Evolutionary conservation across 768 basidiomycete species (phyloP), one percentile per base, ranked within the genome.

Genomic region (Auricularia sp.): DNA sequence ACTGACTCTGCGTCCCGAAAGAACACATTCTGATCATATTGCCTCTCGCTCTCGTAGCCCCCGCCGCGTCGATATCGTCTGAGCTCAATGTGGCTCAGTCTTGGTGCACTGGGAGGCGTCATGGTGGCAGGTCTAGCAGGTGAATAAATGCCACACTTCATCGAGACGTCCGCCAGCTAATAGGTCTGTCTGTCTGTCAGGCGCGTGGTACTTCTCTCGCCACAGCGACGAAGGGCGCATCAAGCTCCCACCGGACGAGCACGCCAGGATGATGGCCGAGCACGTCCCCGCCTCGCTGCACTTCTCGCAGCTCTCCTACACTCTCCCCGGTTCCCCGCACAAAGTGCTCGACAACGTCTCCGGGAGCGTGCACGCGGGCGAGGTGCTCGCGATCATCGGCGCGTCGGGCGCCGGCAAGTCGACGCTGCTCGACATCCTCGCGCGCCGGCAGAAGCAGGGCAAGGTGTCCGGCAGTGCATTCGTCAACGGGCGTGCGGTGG

Each of bases 391-490:
- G 1, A 91, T 98, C 69, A 94, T 98, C 90, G 96, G 96, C 65
- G 93, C 94, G 0, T 96, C 93, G 0, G 96, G 95, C 21, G 93
- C 95, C 0, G 96, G 96, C 53, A 98, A 98, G 75, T 95, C 93
- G 2, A 98, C 97, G 0, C 83, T 98, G 70, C 86, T 99, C 59
- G 97, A 99, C 72, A 95, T 98, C 67, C 85, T 99, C 23, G 97
- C 96, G 11, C 81, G 91, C 62, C 95, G 93, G 75, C 77, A 82
- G 67, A 98, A 98, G 77, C 81, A 87, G 12, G 97, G 97, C 0
- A 65, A 70, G 1, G 89, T 95, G 5, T 73, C 75, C 44, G 95
- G 95, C 2, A 81, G 80, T 35, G 88, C 87, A 42, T 82, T 92
- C 21, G 86, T 98, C 62, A 98, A 98, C 71, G 95, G 96, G 0